Conservation (phyloP, 2,329 filamentous ascomycete genomes). For the Arthrobotrys sphaeroides region DNA sequence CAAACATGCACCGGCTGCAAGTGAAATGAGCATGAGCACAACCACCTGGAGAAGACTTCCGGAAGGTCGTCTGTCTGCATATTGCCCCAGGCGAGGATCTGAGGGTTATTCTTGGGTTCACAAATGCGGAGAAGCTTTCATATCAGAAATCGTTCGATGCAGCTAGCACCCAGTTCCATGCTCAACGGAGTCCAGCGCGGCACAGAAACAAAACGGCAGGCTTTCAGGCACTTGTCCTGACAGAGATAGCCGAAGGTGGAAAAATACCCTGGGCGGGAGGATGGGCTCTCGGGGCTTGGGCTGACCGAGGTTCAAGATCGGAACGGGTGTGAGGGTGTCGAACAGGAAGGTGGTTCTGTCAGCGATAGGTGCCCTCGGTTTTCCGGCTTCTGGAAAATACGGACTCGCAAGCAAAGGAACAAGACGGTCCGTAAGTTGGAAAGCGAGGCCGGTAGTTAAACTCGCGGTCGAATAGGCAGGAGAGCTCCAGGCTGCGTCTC, state of each 20-base stretch:
- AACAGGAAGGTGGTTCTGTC: slow-evolving; percentile 53
- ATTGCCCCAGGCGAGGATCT: slow-evolving; percentile 34
- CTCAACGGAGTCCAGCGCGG: slow-evolving; percentile 21
- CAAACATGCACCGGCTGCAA: not conserved
- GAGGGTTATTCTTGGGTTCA: slow-evolving; percentile 44
- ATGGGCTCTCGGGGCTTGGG: slow-evolving; percentile 35
- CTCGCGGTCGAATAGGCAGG: slow-evolving; percentile 40
- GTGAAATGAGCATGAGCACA: slow-evolving; percentile 20
- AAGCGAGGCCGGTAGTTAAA: slow-evolving; percentile 30
- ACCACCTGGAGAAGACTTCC: slow-evolving; percentile 42
- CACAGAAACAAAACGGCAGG: slow-evolving; percentile 47
- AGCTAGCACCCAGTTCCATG: slow-evolving; percentile 9
- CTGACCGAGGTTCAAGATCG: slow-evolving; percentile 49
- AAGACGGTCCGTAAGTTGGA: slow-evolving; percentile 10
- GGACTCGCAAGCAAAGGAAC: not conserved
- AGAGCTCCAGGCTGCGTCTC: slow-evolving; percentile 27
- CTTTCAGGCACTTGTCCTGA: slow-evolving; percentile 29
- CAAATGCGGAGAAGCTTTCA: slow-evolving; percentile 52
- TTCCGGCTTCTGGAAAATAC: slow-evolving; percentile 46
- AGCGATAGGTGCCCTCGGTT: slow-evolving; percentile 8
- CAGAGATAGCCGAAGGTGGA: slow-evolving; percentile 44
- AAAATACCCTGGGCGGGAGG: slow-evolving; percentile 42
- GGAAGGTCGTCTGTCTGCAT: slow-evolving; percentile 38
- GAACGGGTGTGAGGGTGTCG: slow-evolving; percentile 50
- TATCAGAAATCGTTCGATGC: slow-evolving; percentile 14